These are phyloP conservation scores for Solanum pimpinellifolium DNA, from an alignment of 257 asterid species.

Conservation along the genomic window DNA sequence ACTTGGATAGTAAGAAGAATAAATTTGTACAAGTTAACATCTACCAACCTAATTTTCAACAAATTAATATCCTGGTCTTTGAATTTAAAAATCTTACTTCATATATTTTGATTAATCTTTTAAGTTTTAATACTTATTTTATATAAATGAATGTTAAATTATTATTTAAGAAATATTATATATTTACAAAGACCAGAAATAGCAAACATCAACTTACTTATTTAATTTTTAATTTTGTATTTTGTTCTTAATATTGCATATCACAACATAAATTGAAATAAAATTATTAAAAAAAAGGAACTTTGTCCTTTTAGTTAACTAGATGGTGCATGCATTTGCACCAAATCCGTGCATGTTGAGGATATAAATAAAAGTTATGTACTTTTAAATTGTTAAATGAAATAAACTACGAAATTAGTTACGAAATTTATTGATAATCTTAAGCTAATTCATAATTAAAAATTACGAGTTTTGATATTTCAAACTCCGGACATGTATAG, in stretches of 20 bases:
- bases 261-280: no score
- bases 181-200: no score
- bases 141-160: no score
- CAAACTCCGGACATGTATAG: no score
- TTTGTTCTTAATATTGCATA: no score
- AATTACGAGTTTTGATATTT: no score
- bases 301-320: neutral
- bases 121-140: neutral
- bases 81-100: neutral
- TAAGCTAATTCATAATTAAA: no score
- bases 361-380: neutral
- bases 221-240: no score
- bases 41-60: neutral
- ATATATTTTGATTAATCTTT: neutral
- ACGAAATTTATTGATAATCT: neutral
- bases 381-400: neutral
- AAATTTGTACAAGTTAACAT: neutral
- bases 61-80: neutral
- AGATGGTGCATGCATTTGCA: neutral
- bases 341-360: neutral
- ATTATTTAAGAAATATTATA: no score
- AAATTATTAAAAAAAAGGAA: no score
- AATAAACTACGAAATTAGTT: neutral
- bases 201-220: no score
- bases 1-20: neutral